Percentiles rank a stretch among this genome's conserved stretches.
phyloP scores from a whole-genome alignment of 2,329 filamentous ascomycete species.

The Fusarium udum region DNA sequence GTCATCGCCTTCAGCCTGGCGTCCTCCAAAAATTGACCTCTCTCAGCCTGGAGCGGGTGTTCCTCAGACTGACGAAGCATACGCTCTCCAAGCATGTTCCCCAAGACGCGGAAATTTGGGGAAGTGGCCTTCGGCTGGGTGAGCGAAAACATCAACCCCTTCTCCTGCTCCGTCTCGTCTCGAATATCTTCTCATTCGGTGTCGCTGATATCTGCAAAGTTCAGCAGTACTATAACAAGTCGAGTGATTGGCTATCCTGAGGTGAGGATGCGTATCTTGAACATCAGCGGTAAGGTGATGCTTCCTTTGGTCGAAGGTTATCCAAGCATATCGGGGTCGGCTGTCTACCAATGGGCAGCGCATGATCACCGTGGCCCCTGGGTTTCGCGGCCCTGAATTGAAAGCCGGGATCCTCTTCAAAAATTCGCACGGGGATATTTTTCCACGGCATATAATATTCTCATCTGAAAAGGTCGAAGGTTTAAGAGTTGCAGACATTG shows the following conservation, averaged over 20 bases:
- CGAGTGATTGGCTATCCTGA: background rate
- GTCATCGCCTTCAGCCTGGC: background rate
- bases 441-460: background rate
- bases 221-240: too few species aligned
- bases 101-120: background rate
- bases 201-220: too few species aligned
- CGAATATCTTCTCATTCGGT: too few species aligned
- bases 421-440: background rate
- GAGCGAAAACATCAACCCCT: background rate
- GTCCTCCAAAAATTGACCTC: background rate
- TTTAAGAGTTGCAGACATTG: background rate
- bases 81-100: background rate
- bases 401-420: background rate
- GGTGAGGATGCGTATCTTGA: background rate
- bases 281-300: background rate
- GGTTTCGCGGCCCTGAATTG: fast-evolving
- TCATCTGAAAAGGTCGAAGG: background rate
- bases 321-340: fast-evolving
- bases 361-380: background rate
- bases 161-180: background rate
- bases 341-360: too few species aligned
- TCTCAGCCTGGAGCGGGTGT: background rate
- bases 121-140: background rate
- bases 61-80: background rate
- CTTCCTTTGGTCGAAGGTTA: background rate